Base-by-base conservation (phyloP, 2,329 filamentous ascomycete genomes). In the Davidsoniella neocaledoniae region DNA sequence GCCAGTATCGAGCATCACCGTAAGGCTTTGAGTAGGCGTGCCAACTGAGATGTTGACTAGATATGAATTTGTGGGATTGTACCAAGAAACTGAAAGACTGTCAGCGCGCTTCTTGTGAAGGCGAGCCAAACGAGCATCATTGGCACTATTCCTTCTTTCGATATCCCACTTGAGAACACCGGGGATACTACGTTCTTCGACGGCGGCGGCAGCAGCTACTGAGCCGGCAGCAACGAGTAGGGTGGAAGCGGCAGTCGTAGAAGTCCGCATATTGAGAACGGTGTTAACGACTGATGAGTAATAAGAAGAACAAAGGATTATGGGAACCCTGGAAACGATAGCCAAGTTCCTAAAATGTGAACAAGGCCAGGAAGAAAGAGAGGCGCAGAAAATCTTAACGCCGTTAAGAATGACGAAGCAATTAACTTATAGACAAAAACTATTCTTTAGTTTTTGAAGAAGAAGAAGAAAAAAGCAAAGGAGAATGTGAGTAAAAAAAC, bases 1-100 rank as follows among this genome's bases (percentile, higher is more conserved):
- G 40, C 77, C 78, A 0, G 77, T 81, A 61, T 81, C 77, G 42
- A 81, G 66, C 59, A 79, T 74, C 48, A 81, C 61, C 1, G 68
- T 71, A 39, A 81, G 53, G 3, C 69, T 61, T 57, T 81, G 77
- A 10, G 63, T 61, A 0, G 77, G 77, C 5, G 71, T 77, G 16
- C 78, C 78, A 21, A 81, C 59, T 23, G 64, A 62, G 53, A 77
- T 71, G 19, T 70, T 70, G 16, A 72, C 69, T 57, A 77, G 79
- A 59, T 79, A 80, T 36, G 51, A 46, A 21, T 40, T 41, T 4
- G 70, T 64, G 36, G 19, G 6, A 36, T 49, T 53, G 26, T 41
- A 25, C 42, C 43, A 53, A 12, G 33, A 39, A 5, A 46, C 37
- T 6, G 46, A 36, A 14, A 53, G 16, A 12, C 42, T 49, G 12